These are phyloP conservation scores for Rhododendron kiyosumense DNA, from an alignment of 148 eudicot genomes.

Conservation along the genomic window DNA sequence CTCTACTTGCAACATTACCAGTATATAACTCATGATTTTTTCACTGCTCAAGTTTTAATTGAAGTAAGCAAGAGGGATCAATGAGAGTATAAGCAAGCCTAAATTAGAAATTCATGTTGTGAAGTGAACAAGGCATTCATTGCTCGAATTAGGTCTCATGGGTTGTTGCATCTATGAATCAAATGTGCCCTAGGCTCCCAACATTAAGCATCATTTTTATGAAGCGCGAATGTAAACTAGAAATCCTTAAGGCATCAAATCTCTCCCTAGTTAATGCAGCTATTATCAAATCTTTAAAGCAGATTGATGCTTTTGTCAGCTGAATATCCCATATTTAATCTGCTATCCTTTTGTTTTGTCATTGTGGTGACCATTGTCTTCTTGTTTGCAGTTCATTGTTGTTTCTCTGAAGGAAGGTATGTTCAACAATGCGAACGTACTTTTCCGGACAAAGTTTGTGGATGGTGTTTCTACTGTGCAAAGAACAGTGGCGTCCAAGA, in stretches of 20 bases:
- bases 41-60: not conserved
- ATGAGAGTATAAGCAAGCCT: too few species aligned
- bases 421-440: conserved; percentile 97
- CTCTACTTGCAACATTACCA: not conserved
- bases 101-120: too few species aligned
- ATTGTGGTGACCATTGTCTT: not conserved
- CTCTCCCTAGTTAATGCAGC: not conserved
- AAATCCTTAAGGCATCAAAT: not conserved
- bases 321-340: not conserved
- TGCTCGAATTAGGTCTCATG: not conserved
- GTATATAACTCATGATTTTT: not conserved
- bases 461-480: conserved; percentile 99
- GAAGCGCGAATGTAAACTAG: not conserved
- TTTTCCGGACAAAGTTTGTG: conserved; percentile 93
- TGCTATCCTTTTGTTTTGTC: not conserved
- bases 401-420: conserved; percentile 98
- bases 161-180: not conserved
- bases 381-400: conserved; percentile 70
- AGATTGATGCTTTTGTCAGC: not conserved
- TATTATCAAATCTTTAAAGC: not conserved
- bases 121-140: too few species aligned
- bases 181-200: not conserved
- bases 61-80: not conserved
- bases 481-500: conserved; percentile 73
- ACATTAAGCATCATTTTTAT: not conserved